A percentile compares a stretch with the other conserved stretches of the same genome.
These are phyloP conservation scores for Euphorbia pulcherrima DNA, from an alignment of 345 rosid species.

Conservation along the genomic window DNA sequence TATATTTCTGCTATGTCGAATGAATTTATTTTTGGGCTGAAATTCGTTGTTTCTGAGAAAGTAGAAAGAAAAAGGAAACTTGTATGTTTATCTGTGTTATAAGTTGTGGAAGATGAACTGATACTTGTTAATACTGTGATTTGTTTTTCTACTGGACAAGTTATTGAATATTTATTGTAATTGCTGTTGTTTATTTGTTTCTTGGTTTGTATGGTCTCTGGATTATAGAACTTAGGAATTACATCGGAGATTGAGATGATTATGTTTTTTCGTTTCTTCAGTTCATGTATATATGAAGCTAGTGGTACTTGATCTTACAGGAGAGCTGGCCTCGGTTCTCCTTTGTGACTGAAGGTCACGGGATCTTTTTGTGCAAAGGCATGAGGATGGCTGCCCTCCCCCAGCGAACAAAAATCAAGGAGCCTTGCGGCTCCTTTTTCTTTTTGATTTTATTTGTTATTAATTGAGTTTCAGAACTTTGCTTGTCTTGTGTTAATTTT, in stretches of 20 bases:
- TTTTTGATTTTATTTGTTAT: not conserved
- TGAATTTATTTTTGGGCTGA: not conserved
- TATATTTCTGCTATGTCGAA: not conserved
- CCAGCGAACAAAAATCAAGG: not conserved
- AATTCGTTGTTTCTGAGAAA: not conserved
- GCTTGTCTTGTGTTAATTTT: not conserved
- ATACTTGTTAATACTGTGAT: not conserved
- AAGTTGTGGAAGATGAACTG: not conserved
- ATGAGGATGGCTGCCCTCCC: not conserved
- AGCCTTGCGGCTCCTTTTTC: not conserved
- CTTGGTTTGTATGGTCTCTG: not conserved
- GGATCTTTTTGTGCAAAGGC: not conserved
- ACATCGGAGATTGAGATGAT: not conserved
- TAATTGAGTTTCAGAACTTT: not conserved
- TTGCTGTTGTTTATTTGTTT: too few species aligned
- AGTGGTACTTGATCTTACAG: not conserved
- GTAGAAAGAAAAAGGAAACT: not conserved
- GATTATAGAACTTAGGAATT: not conserved
- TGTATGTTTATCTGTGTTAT: not conserved
- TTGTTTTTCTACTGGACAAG: too few species aligned
- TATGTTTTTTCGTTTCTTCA: not conserved
- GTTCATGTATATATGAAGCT: not conserved
- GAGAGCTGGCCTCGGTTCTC: not conserved
- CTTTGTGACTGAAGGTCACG: constrained; percentile 5
- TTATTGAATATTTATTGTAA: too few species aligned